Evolutionary conservation across 2,329 filamentous ascomycete genomes (phyloP), one percentile per base, ranked within the genome.

Genomic region (Amphichorda felina): DNA sequence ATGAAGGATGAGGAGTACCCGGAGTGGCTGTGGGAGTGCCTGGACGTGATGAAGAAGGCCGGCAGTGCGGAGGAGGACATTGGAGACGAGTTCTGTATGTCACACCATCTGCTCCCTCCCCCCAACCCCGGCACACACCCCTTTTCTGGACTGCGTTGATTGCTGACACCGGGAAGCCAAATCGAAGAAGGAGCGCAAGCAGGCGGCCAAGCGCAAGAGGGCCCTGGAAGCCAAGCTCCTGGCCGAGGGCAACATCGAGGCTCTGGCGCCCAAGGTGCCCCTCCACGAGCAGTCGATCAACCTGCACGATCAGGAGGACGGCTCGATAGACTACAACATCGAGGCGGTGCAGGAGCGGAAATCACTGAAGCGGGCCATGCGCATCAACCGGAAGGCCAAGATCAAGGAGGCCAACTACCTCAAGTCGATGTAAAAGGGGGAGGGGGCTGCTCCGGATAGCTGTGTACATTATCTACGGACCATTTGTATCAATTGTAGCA

Each of bases 331-430:
- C 37, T 61, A 67, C 33, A 67, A 70, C 33, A 40, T 75, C 24
- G 51, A 53, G 34, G 69, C 71, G 24, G 59, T 53, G 8, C 48
- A 55, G 21, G 63, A 72, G 51, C 66, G 82, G 51, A 66, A 70
- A 42, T 74, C 78, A 47, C 62, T 88, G 49, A 80, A 68, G 44
- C 72, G 68, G 60, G 77, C 76, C 24, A 78, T 87, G 81, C 72
- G 83, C 50, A 72, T 72, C 55, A 81, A 86, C 64, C 68, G 83
- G 53, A 75, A 79, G 60, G 73, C 72, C 40, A 73, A 70, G 59
- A 91, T 91, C 52, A 89, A 88, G 74, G 84, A 91, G 67, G 62
- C 60, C 53, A 91, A 91, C 63, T 91, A 87, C 70, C 72, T 91
- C 60, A 83, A 81, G 71, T 74, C 76, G 30, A 85, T 88, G 81